Base-by-base conservation (phyloP, 2,329 filamentous ascomycete species). In the Ophiostoma tasmaniense region DNA sequence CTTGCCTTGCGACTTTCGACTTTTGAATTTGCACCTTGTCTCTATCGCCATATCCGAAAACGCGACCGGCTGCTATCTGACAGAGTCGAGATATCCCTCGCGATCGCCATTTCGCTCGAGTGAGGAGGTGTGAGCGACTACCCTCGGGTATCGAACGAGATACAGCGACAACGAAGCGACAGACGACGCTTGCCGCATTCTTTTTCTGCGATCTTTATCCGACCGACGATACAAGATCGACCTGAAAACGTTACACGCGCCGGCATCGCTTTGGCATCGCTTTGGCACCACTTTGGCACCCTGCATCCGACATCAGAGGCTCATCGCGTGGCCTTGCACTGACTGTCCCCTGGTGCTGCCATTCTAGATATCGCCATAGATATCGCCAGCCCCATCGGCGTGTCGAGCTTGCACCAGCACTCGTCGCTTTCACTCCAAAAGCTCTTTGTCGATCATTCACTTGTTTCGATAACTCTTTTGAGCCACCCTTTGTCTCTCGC, bases 351-450 rank as follows among this genome's bases (percentile, higher is more conserved):
- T 71, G 70, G 70, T 67, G 66, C 67, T 59, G 66, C 28, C 35
- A 30, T 39, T 35, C n/a, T 30, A 65, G 28, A 28, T 52, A 66
- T 33, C 33, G 66, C n/a, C n/a, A n/a, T n/a, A n/a, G n/a, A n/a
- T n/a, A n/a, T 66, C 70, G 69, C 69, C 68, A 69, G 71, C 70
- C 70, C 62, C 64, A 37, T 42, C 20, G 68, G 68, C 65, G 68
- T 55, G 68, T 59, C 64, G 65, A 69, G 55, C 52, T 25, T 13
- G 30, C 13, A 28, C 45, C 52, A n/a, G 22, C n/a, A 30, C 45
- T 25, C 39, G 25, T 37, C 30, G 39, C 61, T 65, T n/a, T 50
- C 45, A 7, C 42, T 42, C 17, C 17, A 14, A 13, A 30, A 25
- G 37, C 10, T 45, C 45, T 55, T 66, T 66, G 68, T 70, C 35